phyloP scores from a whole-genome alignment of 1,284 basidiomycete species.

The Tetrapyrgos nigripes region DNA sequence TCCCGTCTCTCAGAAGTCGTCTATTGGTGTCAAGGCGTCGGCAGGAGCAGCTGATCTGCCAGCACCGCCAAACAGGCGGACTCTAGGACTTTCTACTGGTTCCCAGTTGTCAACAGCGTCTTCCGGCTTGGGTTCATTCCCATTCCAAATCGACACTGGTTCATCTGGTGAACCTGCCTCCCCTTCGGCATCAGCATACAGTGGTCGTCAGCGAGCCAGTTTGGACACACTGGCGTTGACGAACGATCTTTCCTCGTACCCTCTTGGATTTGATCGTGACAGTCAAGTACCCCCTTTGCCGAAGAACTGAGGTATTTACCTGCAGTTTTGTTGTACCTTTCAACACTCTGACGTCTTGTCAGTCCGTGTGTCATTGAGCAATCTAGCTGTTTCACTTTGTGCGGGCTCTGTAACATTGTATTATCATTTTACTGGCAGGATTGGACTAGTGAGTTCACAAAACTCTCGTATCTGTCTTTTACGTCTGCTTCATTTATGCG shows the following conservation, averaged over 20 bases:
- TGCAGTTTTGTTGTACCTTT: neutral
- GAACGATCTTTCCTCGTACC: constrained; percentile 79
- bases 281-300: constrained; percentile 43
- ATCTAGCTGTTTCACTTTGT: neutral
- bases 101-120: constrained; percentile 77
- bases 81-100: constrained; percentile 70
- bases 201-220: constrained; percentile 71
- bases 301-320: constrained; percentile 20
- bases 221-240: constrained; percentile 83
- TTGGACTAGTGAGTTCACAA: constrained; percentile 1
- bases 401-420: constrained; percentile 1
- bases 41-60: constrained; percentile 38
- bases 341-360: neutral
- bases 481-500: neutral
- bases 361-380: neutral
- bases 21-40: constrained; percentile 13
- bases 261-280: constrained; percentile 70
- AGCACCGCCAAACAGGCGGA: constrained; percentile 58
- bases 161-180: constrained; percentile 28
- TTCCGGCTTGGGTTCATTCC: constrained; percentile 77
- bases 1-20: constrained; percentile 40
- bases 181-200: constrained; percentile 42
- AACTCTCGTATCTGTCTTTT: neutral
- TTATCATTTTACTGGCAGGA: constrained; percentile 2
- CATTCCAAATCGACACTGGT: constrained; percentile 81